Percentiles rank a stretch among this genome's conserved stretches.
Conservation (phyloP, 352 stramenopile species). For the Pythium insidiosum region DNA sequence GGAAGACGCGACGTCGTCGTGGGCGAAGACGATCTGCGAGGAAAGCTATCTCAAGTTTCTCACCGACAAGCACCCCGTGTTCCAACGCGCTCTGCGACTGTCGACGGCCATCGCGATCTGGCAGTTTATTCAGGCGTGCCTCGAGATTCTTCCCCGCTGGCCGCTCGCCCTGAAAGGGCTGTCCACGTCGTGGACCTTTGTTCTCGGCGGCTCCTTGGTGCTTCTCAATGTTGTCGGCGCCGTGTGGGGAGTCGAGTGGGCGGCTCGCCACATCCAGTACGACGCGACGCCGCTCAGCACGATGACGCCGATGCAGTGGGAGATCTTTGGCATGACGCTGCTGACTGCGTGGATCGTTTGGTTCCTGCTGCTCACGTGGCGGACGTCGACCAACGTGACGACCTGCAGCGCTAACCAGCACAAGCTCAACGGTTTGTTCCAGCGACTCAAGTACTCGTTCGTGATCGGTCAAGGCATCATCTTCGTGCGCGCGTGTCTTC, state of each 20-base stretch:
- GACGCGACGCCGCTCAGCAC: constrained; percentile 62
- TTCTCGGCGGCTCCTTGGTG: constrained; percentile 47
- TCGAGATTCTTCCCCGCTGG: constrained; percentile 76
- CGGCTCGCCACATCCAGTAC: constrained; percentile 58
- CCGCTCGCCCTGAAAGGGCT: constrained; percentile 47
- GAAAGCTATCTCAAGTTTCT: constrained; percentile 82
- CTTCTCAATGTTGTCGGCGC: constrained; percentile 49
- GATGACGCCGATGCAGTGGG: constrained; percentile 59
- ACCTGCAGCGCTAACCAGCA: constrained; percentile 58
- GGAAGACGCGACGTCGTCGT: constrained; percentile 18
- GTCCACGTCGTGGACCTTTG: constrained; percentile 38
- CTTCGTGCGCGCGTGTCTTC: constrained; percentile 67
- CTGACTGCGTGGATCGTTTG: constrained; percentile 75
- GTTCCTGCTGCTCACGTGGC: constrained; percentile 65
- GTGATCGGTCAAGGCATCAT: constrained; percentile 70
- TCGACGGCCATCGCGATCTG: constrained; percentile 74
- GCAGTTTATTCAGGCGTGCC: constrained; percentile 80
- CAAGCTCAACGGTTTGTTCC: constrained; percentile 55
- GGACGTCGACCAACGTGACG: constrained; percentile 42
- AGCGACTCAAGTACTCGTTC: constrained; percentile 81
- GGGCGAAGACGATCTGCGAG: constrained; percentile 59
- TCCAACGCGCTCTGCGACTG: constrained; percentile 74
- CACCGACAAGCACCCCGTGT: constrained; percentile 73
- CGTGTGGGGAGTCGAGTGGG: constrained; percentile 75
- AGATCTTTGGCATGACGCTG: constrained; percentile 76